Evolutionary conservation across 2,329 filamentous ascomycete species (phyloP), one percentile per base, ranked within the genome.

Genomic region (Dactylellina leptospora): DNA sequence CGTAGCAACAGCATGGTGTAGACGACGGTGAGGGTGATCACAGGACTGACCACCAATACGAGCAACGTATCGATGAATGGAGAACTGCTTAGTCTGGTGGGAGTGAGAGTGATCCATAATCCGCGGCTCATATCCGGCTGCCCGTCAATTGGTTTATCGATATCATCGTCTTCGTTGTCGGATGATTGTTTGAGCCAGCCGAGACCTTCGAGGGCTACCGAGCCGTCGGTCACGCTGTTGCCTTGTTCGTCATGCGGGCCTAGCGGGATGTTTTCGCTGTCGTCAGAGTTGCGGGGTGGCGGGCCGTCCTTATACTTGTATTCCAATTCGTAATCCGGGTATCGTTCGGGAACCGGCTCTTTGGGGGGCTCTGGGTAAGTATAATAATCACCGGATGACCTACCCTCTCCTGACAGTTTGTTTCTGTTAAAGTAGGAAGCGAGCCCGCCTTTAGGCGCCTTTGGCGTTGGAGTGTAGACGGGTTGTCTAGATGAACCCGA

Each of bases 21-120:
- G 1, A 99, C 93, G 3, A 97, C 88, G 2, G 92, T 96, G 77
- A 99, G 81, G 0, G 95, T 97, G 56, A 97, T 88, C 11, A 99
- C 81, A 5, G 95, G 95, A 77, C 93, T 97, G 59, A 97, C 88
- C 28, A 99, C 92, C n/a, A 99, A 83, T 6, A 99, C 92, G n/a
- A 97, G 84, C 1, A 99, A 85, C 0, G 93, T 97, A 78, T 99
- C 95, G 76, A 97, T 93, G 82, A 99, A 96, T 0, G 95, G 93
- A 76, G 90, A 96, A 3, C 90, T 90, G 74, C 92, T 93, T 81
- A 89, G 87, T 80, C 87, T 93, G 0, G 92, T 93, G 0, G 93
- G 95, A 0, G 92, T 95, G 61, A 99, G 87, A 5, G 95, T 96
- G n/a, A 99, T 92, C 92, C 92, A 97, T 3, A 99, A 85, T 1